phyloP scores from a whole-genome alignment of 495 filamentous ascomycete genomes.

The Neurospora intermedia region DNA sequence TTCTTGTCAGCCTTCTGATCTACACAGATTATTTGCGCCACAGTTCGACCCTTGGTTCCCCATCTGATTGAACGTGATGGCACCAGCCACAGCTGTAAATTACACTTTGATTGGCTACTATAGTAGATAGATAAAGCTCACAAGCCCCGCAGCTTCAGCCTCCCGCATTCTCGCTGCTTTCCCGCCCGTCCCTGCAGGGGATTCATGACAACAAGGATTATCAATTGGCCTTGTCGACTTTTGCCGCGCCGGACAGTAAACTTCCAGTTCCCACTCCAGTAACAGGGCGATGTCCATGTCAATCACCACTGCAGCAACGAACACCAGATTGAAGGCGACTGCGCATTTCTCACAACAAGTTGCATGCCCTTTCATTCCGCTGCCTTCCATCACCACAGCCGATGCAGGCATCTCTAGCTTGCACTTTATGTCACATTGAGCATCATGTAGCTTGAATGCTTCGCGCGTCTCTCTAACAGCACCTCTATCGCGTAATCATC shows the following conservation, averaged over 20 bases:
- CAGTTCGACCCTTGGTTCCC: background rate
- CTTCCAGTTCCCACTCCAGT: background rate
- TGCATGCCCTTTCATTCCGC: background rate
- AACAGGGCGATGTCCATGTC: background rate
- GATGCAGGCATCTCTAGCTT: background rate
- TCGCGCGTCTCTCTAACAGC: background rate
- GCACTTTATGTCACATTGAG: background rate
- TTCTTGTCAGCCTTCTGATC: background rate
- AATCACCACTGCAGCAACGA: background rate
- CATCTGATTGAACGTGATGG: background rate
- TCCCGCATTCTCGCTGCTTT: background rate
- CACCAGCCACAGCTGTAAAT: background rate
- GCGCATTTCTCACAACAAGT: background rate
- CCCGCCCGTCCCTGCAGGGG: background rate
- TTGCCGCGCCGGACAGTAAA: background rate
- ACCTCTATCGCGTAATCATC: background rate
- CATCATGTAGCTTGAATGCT: background rate
- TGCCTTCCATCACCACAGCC: background rate
- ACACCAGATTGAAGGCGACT: background rate
- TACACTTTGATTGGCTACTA: background rate
- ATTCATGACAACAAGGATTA: background rate
- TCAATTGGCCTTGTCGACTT: background rate
- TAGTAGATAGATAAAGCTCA: background rate
- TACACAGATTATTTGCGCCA: background rate
- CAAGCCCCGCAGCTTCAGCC: background rate